Percentiles rank a stretch among this genome's conserved stretches.
Conservation (phyloP, 225 moss, liverwort and hornwort genomes). For the Sphagnum tenellum region DNA sequence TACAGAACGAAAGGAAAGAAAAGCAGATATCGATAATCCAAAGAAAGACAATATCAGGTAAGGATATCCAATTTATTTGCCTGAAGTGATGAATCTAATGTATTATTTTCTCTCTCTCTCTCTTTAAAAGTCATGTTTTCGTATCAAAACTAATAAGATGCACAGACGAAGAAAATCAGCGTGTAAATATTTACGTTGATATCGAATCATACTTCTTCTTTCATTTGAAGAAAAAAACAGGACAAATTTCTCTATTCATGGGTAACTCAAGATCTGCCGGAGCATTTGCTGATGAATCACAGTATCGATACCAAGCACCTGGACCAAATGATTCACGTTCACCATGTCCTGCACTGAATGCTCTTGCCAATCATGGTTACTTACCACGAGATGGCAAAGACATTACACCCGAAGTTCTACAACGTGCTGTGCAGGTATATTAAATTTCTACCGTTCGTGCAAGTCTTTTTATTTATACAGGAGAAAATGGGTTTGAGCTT, state of each 20-base stretch:
- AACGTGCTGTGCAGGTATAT: not conserved
- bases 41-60: too few relatives aligned
- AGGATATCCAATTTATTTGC: too few relatives aligned
- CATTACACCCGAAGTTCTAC: not conserved
- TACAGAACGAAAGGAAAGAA: too few relatives aligned
- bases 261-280: not conserved
- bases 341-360: not conserved
- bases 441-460: not conserved
- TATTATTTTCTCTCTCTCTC: too few relatives aligned
- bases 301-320: not conserved
- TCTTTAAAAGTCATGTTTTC: too few relatives aligned
- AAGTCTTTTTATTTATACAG: not conserved
- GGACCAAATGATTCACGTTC: not conserved
- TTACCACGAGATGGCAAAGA: not conserved
- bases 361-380: not conserved
- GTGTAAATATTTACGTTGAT: too few relatives aligned
- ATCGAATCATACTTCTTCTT: not conserved
- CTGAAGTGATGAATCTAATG: too few relatives aligned
- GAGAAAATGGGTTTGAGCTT: not conserved
- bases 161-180: too few relatives aligned
- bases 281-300: not conserved
- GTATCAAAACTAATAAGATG: too few relatives aligned
- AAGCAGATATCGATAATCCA: too few relatives aligned
- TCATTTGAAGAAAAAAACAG: not conserved
- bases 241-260: not conserved